These are phyloP conservation scores for Calvatia gigantea DNA, from an alignment of 768 basidiomycete genomes.

Conservation along the genomic window DNA sequence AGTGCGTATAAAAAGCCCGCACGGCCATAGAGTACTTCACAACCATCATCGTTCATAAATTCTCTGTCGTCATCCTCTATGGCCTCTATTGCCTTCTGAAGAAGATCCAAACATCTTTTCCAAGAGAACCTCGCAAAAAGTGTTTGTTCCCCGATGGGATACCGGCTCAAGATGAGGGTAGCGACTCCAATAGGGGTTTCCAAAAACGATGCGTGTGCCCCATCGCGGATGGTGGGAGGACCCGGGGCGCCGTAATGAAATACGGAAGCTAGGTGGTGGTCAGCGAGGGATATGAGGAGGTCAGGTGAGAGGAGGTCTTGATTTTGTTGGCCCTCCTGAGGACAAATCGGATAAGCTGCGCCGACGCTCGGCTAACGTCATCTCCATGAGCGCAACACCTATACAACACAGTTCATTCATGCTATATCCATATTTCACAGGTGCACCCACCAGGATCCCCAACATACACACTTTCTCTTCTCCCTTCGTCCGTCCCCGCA, in stretches of 20 bases:
- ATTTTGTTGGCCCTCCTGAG: neutral
- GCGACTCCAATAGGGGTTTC: conserved; percentile 38
- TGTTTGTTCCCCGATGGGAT: conserved; percentile 2
- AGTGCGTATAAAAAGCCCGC: conserved; percentile 55
- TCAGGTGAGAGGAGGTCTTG: conserved; percentile 14
- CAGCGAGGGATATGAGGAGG: conserved; percentile 16
- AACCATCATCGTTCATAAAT: conserved; percentile 38
- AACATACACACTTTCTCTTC: conserved; percentile 22
- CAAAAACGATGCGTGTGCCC: conserved; percentile 29
- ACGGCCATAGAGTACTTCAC: conserved; percentile 58
- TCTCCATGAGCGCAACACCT: conserved; percentile 26
- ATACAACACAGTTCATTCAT: neutral
- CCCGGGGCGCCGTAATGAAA: conserved; percentile 17
- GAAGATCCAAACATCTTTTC: neutral
- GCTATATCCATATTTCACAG: neutral
- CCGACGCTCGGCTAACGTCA: conserved; percentile 18
- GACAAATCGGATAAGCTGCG: neutral
- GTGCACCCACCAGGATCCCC: conserved; percentile 22
- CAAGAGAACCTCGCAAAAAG: neutral
- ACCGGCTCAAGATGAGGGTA: conserved; percentile 30
- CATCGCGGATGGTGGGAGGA: conserved; percentile 11
- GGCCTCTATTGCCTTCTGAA: conserved; percentile 6
- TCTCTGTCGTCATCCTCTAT: conserved; percentile 8
- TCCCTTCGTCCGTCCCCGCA: conserved; percentile 9
- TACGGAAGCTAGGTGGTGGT: conserved; percentile 19